Evolutionary conservation across 352 stramenopile species (phyloP), one percentile per base, ranked within the genome.

Genomic region (Thraustotheca clavata): DNA sequence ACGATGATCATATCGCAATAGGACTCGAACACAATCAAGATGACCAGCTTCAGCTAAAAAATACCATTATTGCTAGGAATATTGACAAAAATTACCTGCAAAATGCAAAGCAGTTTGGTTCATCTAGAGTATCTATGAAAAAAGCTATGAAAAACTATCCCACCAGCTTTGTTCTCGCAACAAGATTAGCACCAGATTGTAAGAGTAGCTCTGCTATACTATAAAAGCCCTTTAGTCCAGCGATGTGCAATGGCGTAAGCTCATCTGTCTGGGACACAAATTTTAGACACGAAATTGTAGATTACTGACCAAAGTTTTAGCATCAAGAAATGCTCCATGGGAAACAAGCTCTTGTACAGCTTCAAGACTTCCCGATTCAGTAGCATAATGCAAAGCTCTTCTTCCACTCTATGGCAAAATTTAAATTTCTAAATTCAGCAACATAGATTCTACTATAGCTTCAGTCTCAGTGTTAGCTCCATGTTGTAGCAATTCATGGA

Each of bases 311-410:
- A n/a, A n/a, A n/a, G n/a, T n/a, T n/a, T n/a, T n/a, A n/a, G n/a
- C n/a, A n/a, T n/a, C n/a, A n/a, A 18, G 18, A 18, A 22, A n/a
- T 65, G 24, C 20, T 32, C n/a, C 8, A 36, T 27, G 22, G 29
- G 41, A 41, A 18, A 6, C 57, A 43, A 65, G 41, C 38, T 65
- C 57, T 48, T 65, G 57, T 16, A 65, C 57, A 24, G 57, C 46
- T 35, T 34, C 35, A 9, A 49, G 3, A 18, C 34, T n/a, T 6
- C 35, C 38, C n/a, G 57, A 65, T 33, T 54, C 57, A 32, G 29
- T 46, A 4, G 57, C 57, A 39, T 54, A 65, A 32, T 65, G 57
- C 18, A 65, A 3, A 12, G 57, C 38, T 3, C 39, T 27, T 8
- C 36, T 29, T 3, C 57, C 57, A 26, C 47, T 46, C 57, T 65